These are phyloP conservation scores for Aspergillus sp. DNA, from an alignment of 2,329 filamentous ascomycete genomes.

Conservation along the genomic window DNA sequence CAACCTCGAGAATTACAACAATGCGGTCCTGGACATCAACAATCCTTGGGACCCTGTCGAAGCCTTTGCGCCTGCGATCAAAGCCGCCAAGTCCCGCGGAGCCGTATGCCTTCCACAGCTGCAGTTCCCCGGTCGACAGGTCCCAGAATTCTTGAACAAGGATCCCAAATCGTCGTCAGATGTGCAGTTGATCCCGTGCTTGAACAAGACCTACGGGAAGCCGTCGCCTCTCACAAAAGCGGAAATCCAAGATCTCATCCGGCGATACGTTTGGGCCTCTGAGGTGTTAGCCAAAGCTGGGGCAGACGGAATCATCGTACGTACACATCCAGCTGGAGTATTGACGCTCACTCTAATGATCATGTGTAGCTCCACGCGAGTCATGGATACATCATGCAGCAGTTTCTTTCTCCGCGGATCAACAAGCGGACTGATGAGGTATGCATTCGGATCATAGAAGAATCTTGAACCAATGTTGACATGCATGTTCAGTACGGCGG, in stretches of 20 bases:
- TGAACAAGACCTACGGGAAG: not conserved
- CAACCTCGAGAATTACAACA: conserved; percentile 26
- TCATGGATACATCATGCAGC: not conserved
- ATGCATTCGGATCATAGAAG: not conserved
- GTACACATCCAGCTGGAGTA: not conserved
- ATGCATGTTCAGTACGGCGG: conserved; percentile 17
- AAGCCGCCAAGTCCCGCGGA: conserved; percentile 22
- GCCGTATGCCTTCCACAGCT: conserved; percentile 23
- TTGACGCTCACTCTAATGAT: too few species aligned
- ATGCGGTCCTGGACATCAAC: conserved; percentile 25
- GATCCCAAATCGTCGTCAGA: conserved; percentile 22
- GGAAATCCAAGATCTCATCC: not conserved
- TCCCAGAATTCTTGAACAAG: conserved; percentile 20
- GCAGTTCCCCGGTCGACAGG: conserved; percentile 24
- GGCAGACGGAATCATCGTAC: not conserved
- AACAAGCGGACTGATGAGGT: not conserved
- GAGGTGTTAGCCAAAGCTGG: not conserved
- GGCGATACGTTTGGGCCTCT: not conserved
- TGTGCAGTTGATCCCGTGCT: conserved; percentile 17
- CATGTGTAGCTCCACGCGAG: not conserved
- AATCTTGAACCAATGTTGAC: not conserved
- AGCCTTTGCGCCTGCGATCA: conserved; percentile 21
- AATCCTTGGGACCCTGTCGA: conserved; percentile 21
- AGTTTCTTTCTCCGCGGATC: not conserved
- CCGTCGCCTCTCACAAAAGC: not conserved